phyloP scores from a whole-genome alignment of 495 filamentous ascomycete genomes.

The Lindgomyces ingoldianus region DNA sequence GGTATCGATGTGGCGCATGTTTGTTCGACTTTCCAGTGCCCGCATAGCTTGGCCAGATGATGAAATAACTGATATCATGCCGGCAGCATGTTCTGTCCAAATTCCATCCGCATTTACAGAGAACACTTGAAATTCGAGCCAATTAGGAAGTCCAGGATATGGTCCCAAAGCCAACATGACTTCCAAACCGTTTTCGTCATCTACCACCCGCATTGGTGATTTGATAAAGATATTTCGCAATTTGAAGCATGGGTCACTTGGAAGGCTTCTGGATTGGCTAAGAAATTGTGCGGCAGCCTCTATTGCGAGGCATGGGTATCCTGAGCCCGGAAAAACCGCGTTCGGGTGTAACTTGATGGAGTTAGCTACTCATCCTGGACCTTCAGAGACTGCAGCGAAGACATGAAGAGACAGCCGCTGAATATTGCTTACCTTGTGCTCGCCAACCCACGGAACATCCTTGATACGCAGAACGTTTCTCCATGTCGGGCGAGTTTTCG shows the following conservation, averaged over 20 bases:
- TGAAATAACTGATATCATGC: too few relatives aligned
- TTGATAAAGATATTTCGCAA: background rate
- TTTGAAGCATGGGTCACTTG: background rate
- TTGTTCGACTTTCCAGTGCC: background rate
- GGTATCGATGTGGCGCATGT: background rate
- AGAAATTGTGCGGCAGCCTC: background rate
- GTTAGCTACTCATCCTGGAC: background rate
- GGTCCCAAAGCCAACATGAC: background rate
- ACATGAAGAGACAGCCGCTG: too few relatives aligned
- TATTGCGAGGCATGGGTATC: background rate
- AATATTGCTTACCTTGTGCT: constrained; percentile 14
- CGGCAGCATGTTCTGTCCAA: background rate
- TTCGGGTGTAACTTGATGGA: background rate
- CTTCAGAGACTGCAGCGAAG: too few relatives aligned
- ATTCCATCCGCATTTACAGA: background rate
- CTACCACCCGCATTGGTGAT: background rate
- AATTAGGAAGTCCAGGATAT: background rate
- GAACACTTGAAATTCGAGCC: background rate
- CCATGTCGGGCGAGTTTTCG: constrained; percentile 3
- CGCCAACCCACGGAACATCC: constrained; percentile 27
- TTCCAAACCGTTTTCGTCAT: background rate
- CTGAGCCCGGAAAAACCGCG: background rate
- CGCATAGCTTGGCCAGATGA: background rate
- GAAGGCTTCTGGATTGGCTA: background rate
- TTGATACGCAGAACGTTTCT: constrained; percentile 22